Evolutionary conservation across 1,284 basidiomycete species (phyloP).

Genomic region (Ustilago tritici): DNA sequence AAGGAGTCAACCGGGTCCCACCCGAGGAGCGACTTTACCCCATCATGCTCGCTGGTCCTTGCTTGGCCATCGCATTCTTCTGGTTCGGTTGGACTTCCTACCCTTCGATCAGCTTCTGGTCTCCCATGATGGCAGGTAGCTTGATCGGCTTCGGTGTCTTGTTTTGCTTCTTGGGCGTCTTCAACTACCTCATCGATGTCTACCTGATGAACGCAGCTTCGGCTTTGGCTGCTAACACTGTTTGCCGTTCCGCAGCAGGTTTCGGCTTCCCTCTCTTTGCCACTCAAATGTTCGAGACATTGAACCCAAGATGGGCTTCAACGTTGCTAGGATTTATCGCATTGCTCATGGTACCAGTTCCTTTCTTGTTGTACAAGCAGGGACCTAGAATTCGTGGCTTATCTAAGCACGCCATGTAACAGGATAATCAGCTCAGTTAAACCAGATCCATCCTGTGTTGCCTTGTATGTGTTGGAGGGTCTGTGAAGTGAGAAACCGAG

Average conservation of each 20-base stretch:
- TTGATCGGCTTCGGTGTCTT: constrained; percentile 71
- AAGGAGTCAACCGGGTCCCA: constrained; percentile 59
- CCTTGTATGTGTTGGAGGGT: no score
- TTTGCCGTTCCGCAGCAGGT: constrained; percentile 77
- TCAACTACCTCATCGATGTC: constrained; percentile 73
- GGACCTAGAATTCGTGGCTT: constrained; percentile 71
- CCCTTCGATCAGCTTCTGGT: constrained; percentile 70
- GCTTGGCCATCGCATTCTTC: constrained; percentile 71
- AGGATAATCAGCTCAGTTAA: no score
- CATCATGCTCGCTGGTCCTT: constrained; percentile 66
- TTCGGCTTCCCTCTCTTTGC: constrained; percentile 74
- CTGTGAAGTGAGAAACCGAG: no score
- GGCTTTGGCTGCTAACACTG: constrained; percentile 77
- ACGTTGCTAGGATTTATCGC: constrained; percentile 81
- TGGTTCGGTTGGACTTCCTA: constrained; percentile 65
- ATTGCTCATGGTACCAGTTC: constrained; percentile 78
- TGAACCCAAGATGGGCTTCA: constrained; percentile 81
- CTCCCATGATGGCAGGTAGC: constrained; percentile 72
- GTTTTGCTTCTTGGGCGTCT: constrained; percentile 74
- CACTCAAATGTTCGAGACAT: constrained; percentile 72
- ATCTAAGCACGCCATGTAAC: constrained; percentile 51
- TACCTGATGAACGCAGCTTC: constrained; percentile 73
- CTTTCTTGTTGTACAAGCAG: constrained; percentile 72
- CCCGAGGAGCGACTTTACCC: constrained; percentile 63
- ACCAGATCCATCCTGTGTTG: no score